Evolutionary conservation across 2,329 filamentous ascomycete species (phyloP), one percentile per base, ranked within the genome.

Genomic region (Hymenoscyphus occultus): DNA sequence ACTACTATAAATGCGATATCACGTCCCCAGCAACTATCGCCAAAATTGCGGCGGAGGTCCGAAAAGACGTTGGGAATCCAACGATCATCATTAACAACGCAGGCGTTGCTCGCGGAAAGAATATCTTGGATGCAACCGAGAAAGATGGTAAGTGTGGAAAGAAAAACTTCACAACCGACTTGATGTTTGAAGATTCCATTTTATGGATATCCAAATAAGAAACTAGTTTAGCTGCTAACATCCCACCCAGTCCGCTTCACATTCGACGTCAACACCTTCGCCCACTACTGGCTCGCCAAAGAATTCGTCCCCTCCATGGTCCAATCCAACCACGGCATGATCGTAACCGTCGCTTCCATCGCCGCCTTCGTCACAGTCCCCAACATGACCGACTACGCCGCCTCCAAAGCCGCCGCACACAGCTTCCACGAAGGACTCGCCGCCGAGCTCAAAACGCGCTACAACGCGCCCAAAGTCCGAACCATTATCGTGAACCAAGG

Each of bases 71-170:
- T 64, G 89, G 89, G 64, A 73, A 84, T 60, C 89, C 89, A 0
- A 91, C 88, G 0, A 79, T 92, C 66, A 79, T 92, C 3, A 87
- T 91, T 78, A 90, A 90, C 79, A 91, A 91, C 72, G 89, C 89
- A 7, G 89, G 88, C 67, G 82, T 89, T 32, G 84, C 56, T 39
- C 59, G 82, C 64, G 87, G 86, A 66, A 85, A 85, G 69, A 83
- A 81, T 5, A 82, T 93, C 68, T 80, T 92, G 58, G 80, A 83
- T 35, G 76, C 81, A 28, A 81, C 81, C 0, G 84, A 87, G 61
- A 79, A 78, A 22, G 84, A 88, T 69, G 80, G 35, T 35, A 35
- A 35, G 35, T 35, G 9, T 10, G 35, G 5, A 35, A 35, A 35
- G 5, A 35, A 35, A 35, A 35, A 9, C 7, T 9, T 9, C 32